These are phyloP conservation scores for Conoideocrella luteorostrata DNA, from an alignment of 2,329 filamentous ascomycete species.

Conservation along the genomic window DNA sequence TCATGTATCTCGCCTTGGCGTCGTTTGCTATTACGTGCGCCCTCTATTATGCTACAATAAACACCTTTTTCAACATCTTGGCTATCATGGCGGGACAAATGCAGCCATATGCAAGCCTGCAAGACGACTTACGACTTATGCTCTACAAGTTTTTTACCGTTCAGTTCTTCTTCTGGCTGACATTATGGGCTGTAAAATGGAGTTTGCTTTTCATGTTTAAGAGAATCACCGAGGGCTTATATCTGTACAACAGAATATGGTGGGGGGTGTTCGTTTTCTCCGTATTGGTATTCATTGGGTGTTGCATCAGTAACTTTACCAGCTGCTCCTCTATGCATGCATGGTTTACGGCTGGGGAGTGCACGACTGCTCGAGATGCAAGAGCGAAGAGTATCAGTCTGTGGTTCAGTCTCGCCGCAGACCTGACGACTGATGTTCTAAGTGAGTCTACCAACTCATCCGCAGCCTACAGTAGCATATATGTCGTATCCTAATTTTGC, in stretches of 20 bases:
- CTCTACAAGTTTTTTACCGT: conserved; percentile 15
- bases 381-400: conserved; percentile 15
- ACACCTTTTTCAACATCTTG: conserved; percentile 12
- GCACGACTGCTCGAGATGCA: conserved; percentile 11
- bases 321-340: conserved; percentile 15
- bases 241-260: conserved; percentile 13
- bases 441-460: conserved; percentile 8
- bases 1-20: conserved; percentile 13
- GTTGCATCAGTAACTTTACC: conserved; percentile 16
- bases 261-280: conserved; percentile 14
- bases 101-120: conserved; percentile 8
- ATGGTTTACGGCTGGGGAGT: conserved; percentile 14
- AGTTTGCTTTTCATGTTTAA: conserved; percentile 16
- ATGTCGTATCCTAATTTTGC: background rate
- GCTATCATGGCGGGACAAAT: conserved; percentile 7
- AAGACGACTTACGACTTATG: conserved; percentile 11
- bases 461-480: background rate
- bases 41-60: conserved; percentile 13
- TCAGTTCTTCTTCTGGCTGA: conserved; percentile 17
- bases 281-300: conserved; percentile 14
- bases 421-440: conserved; percentile 14
- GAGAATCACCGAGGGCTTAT: conserved; percentile 12
- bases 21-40: conserved; percentile 13
- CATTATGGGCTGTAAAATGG: conserved; percentile 17
- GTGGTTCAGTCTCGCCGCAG: conserved; percentile 15